Evolutionary conservation across 2,329 filamentous ascomycete species (phyloP).

Genomic region (Botrytis fabae): DNA sequence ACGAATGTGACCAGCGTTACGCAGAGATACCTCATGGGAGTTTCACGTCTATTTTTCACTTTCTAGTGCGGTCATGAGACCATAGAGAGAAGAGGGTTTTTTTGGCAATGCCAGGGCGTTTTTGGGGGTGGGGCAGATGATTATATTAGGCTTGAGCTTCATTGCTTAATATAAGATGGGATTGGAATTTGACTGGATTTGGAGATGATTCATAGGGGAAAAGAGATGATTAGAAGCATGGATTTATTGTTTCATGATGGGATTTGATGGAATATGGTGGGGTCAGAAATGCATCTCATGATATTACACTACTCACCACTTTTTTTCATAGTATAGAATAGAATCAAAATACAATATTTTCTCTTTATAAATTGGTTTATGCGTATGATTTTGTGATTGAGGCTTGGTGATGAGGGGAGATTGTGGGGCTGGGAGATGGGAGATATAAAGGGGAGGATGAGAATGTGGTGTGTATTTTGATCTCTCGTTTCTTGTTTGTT

Average conservation of each 20-base stretch:
- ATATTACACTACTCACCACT: background rate
- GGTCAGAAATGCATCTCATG: background rate
- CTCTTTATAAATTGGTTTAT: background rate
- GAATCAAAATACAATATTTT: background rate
- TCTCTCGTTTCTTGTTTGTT: no score
- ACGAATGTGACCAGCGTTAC: constrained; percentile 1
- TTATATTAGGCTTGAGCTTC: background rate
- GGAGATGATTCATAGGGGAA: background rate
- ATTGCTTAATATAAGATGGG: background rate
- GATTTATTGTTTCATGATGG: background rate
- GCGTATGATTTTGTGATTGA: background rate
- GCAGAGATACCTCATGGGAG: constrained; percentile 7
- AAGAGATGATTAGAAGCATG: background rate
- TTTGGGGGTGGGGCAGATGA: background rate
- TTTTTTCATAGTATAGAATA: background rate
- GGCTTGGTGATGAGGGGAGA: background rate
- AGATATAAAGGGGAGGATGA: no score
- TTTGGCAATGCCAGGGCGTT: constrained; percentile 13
- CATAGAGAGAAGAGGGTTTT: background rate
- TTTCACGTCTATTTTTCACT: background rate
- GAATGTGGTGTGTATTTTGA: no score
- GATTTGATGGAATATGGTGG: background rate
- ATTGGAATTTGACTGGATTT: background rate
- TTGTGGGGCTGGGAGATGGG: no score
- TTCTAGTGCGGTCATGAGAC: background rate